A percentile compares a stretch with the other conserved stretches of the same genome.
Conservation (phyloP, 106 monocot species). For the Xerophyta viscosa region DNA sequence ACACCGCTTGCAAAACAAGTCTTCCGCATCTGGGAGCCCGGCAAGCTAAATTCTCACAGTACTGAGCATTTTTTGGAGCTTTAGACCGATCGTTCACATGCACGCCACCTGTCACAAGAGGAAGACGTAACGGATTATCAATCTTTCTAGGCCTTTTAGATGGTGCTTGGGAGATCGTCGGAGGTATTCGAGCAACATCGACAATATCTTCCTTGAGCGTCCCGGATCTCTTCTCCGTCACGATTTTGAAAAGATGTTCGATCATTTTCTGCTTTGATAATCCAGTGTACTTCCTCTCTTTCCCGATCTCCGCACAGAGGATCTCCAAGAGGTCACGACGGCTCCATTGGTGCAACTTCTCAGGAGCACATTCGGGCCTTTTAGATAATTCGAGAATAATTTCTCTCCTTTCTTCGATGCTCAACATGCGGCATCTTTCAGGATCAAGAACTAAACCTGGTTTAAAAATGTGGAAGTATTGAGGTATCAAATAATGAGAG, state of each 20-base stretch:
- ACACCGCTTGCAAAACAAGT: constrained; percentile 54
- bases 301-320: constrained; percentile 81
- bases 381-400: constrained; percentile 73
- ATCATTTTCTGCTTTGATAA: constrained; percentile 90
- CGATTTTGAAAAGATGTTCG: constrained; percentile 58
- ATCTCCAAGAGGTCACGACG: constrained; percentile 84
- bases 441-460: constrained; percentile 74
- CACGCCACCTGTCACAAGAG: constrained; percentile 7
- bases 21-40: constrained; percentile 26
- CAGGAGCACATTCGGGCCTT: constrained; percentile 64
- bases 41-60: constrained; percentile 58
- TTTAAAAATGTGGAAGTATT: not conserved
- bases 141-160: constrained; percentile 71
- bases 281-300: constrained; percentile 89
- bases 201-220: constrained; percentile 1
- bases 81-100: constrained; percentile 5
- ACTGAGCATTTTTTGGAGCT: constrained; percentile 4
- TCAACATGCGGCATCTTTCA: constrained; percentile 50
- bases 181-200: not conserved
- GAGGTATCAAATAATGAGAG: not conserved
- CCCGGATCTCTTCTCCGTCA: constrained; percentile 44
- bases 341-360: constrained; percentile 78
- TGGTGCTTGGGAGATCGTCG: constrained; percentile 20
- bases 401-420: constrained; percentile 81
- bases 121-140: constrained; percentile 56